A percentile compares a stretch with the other conserved stretches of the same genome.
These are phyloP conservation scores for Astragalus membranaceus DNA, from an alignment of 306 rosid species.

Conservation along the genomic window DNA sequence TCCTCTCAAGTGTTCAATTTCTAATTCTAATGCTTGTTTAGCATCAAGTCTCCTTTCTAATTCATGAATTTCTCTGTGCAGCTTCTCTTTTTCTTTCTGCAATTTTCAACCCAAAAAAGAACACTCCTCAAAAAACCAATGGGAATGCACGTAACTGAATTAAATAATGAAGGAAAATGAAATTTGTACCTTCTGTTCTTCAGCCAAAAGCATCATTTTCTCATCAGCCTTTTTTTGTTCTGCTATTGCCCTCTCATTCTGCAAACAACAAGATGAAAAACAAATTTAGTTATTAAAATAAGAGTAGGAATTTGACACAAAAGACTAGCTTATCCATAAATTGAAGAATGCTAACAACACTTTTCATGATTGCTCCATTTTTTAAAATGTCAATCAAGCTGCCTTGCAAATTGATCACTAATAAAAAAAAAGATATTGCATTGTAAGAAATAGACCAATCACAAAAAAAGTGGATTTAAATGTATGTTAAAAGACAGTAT, in stretches of 20 bases:
- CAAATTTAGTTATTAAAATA: neutral
- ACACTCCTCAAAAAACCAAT: neutral
- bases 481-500: neutral
- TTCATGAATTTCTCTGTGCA: constrained; percentile 40
- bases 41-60: constrained; percentile 66
- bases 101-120: constrained; percentile 11
- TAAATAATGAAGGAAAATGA: neutral
- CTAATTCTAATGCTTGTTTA: constrained; percentile 62
- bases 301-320: neutral
- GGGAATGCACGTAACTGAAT: neutral
- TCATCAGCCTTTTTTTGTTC: constrained; percentile 69
- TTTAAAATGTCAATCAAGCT: neutral
- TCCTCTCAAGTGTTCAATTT: constrained; percentile 60
- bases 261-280: neutral
- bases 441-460: neutral
- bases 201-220: constrained; percentile 48
- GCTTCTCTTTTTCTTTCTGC: constrained; percentile 63
- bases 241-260: constrained; percentile 63
- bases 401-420: neutral
- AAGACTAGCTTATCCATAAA: neutral
- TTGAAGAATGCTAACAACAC: neutral
- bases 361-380: neutral
- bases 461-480: neutral
- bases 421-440: neutral
- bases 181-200: constrained; percentile 46